A percentile compares a stretch with the other conserved stretches of the same genome.
phyloP scores from a whole-genome alignment of 1,284 basidiomycete genomes.

The Polyporus tsugae region DNA sequence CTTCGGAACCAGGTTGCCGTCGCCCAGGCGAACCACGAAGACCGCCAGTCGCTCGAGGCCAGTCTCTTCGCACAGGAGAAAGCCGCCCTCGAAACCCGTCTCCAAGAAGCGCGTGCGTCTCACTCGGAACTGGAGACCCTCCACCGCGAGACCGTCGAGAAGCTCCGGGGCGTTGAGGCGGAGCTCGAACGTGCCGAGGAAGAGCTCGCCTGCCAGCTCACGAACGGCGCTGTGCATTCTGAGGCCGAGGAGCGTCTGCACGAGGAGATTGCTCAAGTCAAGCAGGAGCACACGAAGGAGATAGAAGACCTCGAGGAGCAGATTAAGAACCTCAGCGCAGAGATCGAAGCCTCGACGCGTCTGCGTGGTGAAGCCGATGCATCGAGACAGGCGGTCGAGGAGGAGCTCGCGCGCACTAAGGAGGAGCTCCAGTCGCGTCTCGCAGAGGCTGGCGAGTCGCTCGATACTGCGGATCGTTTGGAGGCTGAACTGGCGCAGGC shows the following conservation, averaged over 20 bases:
- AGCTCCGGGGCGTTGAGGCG: slow-evolving; percentile 34
- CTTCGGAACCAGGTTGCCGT: slow-evolving; percentile 38
- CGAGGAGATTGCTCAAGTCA: slow-evolving; percentile 45
- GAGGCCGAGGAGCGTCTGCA: slow-evolving; percentile 34
- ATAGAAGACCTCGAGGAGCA: slow-evolving; percentile 47
- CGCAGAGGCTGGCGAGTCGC: slow-evolving; percentile 34
- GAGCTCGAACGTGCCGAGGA: slow-evolving; percentile 37
- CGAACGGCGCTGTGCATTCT: slow-evolving; percentile 28
- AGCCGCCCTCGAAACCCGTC: slow-evolving; percentile 40
- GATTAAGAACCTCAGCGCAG: slow-evolving; percentile 43
- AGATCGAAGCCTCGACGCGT: slow-evolving; percentile 46
- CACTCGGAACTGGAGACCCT: slow-evolving; percentile 33
- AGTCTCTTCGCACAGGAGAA: slow-evolving; percentile 32
- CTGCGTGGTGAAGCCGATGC: slow-evolving; percentile 39
- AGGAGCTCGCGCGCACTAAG: slow-evolving; percentile 33
- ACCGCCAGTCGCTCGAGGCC: slow-evolving; percentile 29
- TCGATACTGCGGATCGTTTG: slow-evolving; percentile 30
- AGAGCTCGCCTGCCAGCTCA: slow-evolving; percentile 33
- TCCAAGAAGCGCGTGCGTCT: slow-evolving; percentile 34
- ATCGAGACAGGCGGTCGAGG: slow-evolving; percentile 31
- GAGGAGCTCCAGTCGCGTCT: slow-evolving; percentile 37
- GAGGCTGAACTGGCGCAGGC: slow-evolving; percentile 33
- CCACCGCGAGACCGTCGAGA: slow-evolving; percentile 34
- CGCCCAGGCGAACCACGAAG: slow-evolving; percentile 29
- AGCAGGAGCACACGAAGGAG: slow-evolving; percentile 49